These are phyloP conservation scores for Fusarium virguliforme DNA, from an alignment of 2,329 filamentous ascomycete species.

Conservation along the genomic window DNA sequence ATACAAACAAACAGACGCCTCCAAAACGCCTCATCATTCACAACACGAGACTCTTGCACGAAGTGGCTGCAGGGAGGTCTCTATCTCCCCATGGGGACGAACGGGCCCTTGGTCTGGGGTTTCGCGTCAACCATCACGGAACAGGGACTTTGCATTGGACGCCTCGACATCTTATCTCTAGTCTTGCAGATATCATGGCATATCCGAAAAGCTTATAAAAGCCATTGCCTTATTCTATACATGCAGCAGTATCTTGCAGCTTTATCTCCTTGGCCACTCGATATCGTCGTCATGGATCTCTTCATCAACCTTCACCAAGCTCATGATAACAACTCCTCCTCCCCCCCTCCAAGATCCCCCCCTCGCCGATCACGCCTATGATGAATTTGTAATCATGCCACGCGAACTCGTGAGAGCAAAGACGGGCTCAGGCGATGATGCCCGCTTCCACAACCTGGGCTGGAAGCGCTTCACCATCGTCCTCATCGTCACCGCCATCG, in stretches of 20 bases:
- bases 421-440: neutral
- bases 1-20: neutral
- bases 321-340: too few relatives aligned
- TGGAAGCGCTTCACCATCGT: slow-evolving; percentile 4
- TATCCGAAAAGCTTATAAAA: neutral
- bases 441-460: slow-evolving; percentile 3
- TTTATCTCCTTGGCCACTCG: neutral
- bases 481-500: slow-evolving; percentile 2
- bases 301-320: neutral
- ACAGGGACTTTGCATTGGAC: slow-evolving; percentile 3
- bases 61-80: neutral
- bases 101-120: neutral
- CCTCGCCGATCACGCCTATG: neutral
- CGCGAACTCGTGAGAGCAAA: neutral
- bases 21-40: neutral
- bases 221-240: neutral
- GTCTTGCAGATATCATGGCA: neutral
- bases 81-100: neutral
- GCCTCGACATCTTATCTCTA: neutral
- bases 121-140: neutral
- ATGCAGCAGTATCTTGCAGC: neutral
- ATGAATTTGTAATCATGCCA: neutral
- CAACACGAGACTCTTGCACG: neutral
- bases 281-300: slow-evolving; percentile 8
- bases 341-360: too few relatives aligned